Percentiles rank a stretch among this genome's conserved stretches.
Conservation (phyloP, 2,329 filamentous ascomycete species). For the Microcyclospora pomicola region DNA sequence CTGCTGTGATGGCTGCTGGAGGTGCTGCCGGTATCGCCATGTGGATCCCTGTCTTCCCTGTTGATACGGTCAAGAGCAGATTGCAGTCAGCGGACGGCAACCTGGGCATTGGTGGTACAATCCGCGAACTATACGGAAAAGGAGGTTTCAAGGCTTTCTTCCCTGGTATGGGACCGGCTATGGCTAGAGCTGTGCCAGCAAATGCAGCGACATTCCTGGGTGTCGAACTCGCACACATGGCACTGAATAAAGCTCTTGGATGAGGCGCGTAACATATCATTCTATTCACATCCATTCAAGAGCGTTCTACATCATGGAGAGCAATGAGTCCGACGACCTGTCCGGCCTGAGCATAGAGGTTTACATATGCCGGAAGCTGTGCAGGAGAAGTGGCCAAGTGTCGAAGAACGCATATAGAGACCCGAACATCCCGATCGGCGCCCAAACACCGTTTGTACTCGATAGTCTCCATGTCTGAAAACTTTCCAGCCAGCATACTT, state of each 20-base stretch:
- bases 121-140: conserved; percentile 66
- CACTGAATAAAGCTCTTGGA: conserved; percentile 62
- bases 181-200: conserved; percentile 84
- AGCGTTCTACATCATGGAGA: no score
- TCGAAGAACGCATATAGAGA: no score
- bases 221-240: conserved; percentile 70
- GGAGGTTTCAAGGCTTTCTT: conserved; percentile 90
- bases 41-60: conserved; percentile 98
- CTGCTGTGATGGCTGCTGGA: conserved; percentile 73
- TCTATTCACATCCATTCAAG: no score
- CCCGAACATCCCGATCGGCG: no score
- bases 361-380: no score
- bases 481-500: no score
- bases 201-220: conserved; percentile 92
- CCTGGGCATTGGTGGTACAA: conserved; percentile 64
- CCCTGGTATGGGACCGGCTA: conserved; percentile 84
- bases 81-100: conserved; percentile 83
- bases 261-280: not conserved
- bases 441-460: no score
- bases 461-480: no score
- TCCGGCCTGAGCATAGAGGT: no score
- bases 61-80: conserved; percentile 91
- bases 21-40: conserved; percentile 89
- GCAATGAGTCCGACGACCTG: no score
- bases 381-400: no score